Conservation (phyloP, 176 grass and related monocot species). For the Poa pratensis region DNA sequence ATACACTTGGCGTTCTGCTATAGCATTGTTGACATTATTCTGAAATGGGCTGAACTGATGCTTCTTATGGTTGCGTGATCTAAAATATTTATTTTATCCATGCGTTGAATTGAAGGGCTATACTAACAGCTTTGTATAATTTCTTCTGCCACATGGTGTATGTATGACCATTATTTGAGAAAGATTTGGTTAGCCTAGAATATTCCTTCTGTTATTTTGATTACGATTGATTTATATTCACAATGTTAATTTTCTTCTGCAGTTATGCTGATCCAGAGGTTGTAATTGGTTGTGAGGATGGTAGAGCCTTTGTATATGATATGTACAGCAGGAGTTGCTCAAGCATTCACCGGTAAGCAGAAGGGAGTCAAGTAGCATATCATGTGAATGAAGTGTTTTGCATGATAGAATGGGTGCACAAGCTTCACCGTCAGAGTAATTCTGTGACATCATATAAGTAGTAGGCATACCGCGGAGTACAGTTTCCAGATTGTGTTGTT, state of each 20-base stretch:
- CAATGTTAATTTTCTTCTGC: conserved; percentile 46
- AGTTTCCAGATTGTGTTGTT: background rate
- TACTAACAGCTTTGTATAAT: conserved; percentile 14
- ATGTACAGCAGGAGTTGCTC: conserved; percentile 95
- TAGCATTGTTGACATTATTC: conserved; percentile 4
- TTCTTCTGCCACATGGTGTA: background rate
- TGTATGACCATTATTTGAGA: conserved; percentile 4
- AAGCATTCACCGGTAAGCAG: conserved; percentile 69
- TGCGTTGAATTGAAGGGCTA: conserved; percentile 1
- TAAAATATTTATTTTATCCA: conserved; percentile 9
- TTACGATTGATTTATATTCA: conserved; percentile 19
- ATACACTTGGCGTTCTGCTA: background rate
- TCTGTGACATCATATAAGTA: conserved; percentile 13
- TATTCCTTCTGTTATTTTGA: conserved; percentile 15
- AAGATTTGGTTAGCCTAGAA: conserved; percentile 19
- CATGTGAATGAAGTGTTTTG: conserved; percentile 18
- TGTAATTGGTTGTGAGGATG: conserved; percentile 94
- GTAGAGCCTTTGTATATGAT: conserved; percentile 85
- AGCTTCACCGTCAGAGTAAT: background rate
- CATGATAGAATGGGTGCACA: conserved; percentile 9
- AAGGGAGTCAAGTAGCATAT: background rate
- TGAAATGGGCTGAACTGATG: background rate
- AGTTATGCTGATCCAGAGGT: conserved; percentile 89
- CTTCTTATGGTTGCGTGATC: conserved; percentile 16
- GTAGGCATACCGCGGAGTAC: background rate